Base-by-base conservation (phyloP, 768 basidiomycete species). In the Boletus rubescentipes region DNA sequence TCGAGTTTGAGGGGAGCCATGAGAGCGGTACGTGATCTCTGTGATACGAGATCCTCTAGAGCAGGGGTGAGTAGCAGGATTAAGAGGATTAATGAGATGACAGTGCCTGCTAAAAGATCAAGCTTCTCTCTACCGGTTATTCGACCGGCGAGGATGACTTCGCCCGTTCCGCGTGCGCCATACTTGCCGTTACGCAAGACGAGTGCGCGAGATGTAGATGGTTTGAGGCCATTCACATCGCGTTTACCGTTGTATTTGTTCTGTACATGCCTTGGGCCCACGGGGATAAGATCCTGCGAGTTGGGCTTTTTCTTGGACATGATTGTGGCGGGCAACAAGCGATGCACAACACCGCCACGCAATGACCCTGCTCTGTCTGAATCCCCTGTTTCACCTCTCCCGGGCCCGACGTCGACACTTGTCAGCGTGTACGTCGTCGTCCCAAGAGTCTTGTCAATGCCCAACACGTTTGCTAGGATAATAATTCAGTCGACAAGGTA, bases 101-200 rank as follows among this genome's bases (percentile, higher is more conserved):
- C 32, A 73, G 54, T 64, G 88, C 91, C 89, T 60, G 87, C 87
- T 30, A 91, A 72, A 23, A 91, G 77, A 67, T 90, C 88, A 30
- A 93, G 75, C 63, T 91, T 91, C 69, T 91, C 90, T 62, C 87
- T 79, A 1, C 91, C 91, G 45, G 79, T 84, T 57, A 89, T 79
- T 64, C 78, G 87, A 23, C 73, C 79, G 49, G 76, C 73, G 42
- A 80, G 68, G 43, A 84, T 67, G 41, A 90, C 18, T 69, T 90
- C 88, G 16, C 88, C 88, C 6, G 83, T 82, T 38, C 89, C 89
- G 49, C 77, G 78, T 29, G 86, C 77, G 12, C 87, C 89, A 70
- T 86, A 71, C 64, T 89, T 91, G 38, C 85, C 86, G 62, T 89
- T 87, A 58, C 90, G 81, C 58, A 91, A 70, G 51, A 90, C 67